Conservation (phyloP, 2,329 filamentous ascomycete species). For the Parascedosporium putredinis region DNA sequence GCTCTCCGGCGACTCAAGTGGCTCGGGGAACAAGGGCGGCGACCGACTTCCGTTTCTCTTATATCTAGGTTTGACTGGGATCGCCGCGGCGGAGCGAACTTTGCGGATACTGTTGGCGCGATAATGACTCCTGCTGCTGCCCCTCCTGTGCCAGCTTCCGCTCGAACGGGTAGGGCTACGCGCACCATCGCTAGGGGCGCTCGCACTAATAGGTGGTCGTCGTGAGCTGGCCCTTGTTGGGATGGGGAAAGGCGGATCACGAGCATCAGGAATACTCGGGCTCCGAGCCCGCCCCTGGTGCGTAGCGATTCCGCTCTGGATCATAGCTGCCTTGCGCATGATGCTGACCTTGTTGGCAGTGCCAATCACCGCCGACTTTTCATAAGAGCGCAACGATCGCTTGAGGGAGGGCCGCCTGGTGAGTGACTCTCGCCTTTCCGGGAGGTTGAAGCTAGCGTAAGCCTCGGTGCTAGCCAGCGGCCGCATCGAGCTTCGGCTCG, state of each 20-base stretch:
- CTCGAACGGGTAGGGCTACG: conserved; percentile 61
- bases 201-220: conserved; percentile 55
- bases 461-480: conserved; percentile 29
- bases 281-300: conserved; percentile 56
- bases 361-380: conserved; percentile 26
- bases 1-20: conserved; percentile 53
- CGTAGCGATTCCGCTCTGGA: conserved; percentile 64
- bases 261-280: conserved; percentile 50
- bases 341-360: conserved; percentile 41
- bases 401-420: conserved; percentile 22
- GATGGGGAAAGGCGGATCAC: conserved; percentile 79
- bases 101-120: conserved; percentile 63
- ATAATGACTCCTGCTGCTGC: conserved; percentile 35
- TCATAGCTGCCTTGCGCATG: conserved; percentile 70
- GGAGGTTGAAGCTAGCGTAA: conserved; percentile 32
- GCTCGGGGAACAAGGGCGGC: conserved; percentile 56
- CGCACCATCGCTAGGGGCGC: conserved; percentile 59
- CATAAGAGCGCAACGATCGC: conserved; percentile 21
- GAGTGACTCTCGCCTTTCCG: conserved; percentile 14
- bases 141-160: conserved; percentile 45
- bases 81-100: conserved; percentile 68
- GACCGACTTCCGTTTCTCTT: conserved; percentile 47
- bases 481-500: conserved; percentile 20
- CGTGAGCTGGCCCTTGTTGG: conserved; percentile 82
- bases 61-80: conserved; percentile 35